Evolutionary conservation across 495 filamentous ascomycete species (phyloP).

Genomic region (Hypomontagnella submonticulosa): DNA sequence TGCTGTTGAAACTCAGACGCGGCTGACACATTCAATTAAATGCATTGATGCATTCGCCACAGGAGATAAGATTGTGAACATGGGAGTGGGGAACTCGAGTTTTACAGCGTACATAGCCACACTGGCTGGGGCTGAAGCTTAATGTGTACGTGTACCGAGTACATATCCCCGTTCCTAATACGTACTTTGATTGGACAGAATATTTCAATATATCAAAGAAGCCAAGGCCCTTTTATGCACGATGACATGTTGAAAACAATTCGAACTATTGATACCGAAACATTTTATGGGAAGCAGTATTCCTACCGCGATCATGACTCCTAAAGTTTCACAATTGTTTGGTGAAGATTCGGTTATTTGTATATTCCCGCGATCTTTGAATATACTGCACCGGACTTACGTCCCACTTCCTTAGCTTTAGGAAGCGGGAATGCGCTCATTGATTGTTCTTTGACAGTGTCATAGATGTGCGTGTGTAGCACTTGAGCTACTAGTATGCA

Average conservation of each 20-base stretch:
- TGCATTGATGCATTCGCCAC: conserved; percentile 13
- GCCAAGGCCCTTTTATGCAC: conserved; percentile 8
- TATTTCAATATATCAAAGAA: conserved; percentile 11
- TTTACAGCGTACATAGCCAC: too few species aligned
- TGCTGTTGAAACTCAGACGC: neutral
- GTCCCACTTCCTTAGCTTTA: neutral
- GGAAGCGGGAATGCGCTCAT: conserved; percentile 21
- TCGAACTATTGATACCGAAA: conserved; percentile 13
- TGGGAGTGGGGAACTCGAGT: too few species aligned
- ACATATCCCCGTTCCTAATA: neutral
- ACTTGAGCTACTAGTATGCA: conserved; percentile 2
- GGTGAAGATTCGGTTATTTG: conserved; percentile 16
- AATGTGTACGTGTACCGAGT: neutral
- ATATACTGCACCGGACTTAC: neutral
- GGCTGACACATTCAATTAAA: conserved; percentile 1
- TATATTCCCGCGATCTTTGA: conserved; percentile 20
- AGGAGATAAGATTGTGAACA: neutral
- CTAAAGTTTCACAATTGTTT: conserved; percentile 8
- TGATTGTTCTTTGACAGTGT: conserved; percentile 1
- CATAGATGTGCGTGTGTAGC: neutral
- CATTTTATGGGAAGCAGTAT: conserved; percentile 9
- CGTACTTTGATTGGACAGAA: conserved; percentile 16
- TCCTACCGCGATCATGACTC: conserved; percentile 7
- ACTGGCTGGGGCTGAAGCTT: conserved; percentile 18
- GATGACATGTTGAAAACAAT: conserved; percentile 28